phyloP scores from a whole-genome alignment of 164 flowering plant species.

The Litsea cubeba region DNA sequence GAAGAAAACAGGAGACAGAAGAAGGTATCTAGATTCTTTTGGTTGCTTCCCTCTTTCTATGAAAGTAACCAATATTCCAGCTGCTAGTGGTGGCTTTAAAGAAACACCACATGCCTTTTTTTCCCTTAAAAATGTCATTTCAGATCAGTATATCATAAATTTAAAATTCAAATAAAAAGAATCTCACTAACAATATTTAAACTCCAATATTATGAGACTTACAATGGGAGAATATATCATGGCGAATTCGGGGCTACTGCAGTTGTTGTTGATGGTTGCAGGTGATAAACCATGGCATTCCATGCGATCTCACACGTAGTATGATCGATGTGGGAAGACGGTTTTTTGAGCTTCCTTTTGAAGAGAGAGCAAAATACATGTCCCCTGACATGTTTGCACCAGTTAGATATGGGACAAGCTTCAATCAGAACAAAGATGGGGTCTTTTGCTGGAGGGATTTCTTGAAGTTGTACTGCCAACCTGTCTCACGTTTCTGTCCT shows the following conservation, averaged over 20 bases:
- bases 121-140: too few relatives aligned
- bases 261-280: conserved; percentile 21
- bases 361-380: conserved; percentile 72
- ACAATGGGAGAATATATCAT: neutral
- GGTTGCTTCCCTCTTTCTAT: too few relatives aligned
- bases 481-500: conserved; percentile 40
- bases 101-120: too few relatives aligned
- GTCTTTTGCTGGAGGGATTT: conserved; percentile 95
- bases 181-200: neutral
- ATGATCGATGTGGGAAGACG: conserved; percentile 49
- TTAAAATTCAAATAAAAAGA: too few relatives aligned
- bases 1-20: too few relatives aligned
- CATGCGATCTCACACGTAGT: conserved; percentile 25
- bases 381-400: conserved; percentile 51
- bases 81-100: too few relatives aligned
- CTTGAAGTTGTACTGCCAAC: conserved; percentile 59
- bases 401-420: conserved; percentile 85
- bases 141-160: too few relatives aligned
- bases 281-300: conserved; percentile 76
- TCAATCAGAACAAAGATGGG: conserved; percentile 70
- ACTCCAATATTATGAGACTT: neutral
- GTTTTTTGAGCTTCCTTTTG: conserved; percentile 73
- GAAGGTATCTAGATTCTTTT: too few relatives aligned
- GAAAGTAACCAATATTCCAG: too few relatives aligned
- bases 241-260: neutral